A percentile compares a stretch with the other conserved stretches of the same genome.
These are phyloP conservation scores for Trichomonas vaginalis DNA, from an alignment of 208 protist genomes.

Conservation along the genomic window DNA sequence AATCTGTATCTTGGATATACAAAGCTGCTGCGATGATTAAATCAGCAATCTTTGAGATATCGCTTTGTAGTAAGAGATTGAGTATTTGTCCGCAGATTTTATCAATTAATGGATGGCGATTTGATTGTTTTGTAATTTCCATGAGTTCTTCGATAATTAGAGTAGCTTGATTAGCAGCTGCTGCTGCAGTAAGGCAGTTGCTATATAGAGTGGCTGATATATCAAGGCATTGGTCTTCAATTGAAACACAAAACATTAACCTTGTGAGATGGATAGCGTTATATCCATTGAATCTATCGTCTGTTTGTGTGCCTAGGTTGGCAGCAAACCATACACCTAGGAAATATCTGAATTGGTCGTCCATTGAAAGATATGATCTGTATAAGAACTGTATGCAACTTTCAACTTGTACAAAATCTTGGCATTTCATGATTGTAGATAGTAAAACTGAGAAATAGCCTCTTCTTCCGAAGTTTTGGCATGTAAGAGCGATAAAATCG, in stretches of 20 bases:
- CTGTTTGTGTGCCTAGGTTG: background rate
- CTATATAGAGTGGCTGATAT: background rate
- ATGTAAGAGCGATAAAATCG: background rate
- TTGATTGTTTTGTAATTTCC: background rate
- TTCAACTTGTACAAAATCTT: background rate
- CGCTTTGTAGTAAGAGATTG: background rate
- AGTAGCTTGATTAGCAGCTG: background rate
- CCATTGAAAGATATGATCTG: background rate
- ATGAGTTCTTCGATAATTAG: background rate
- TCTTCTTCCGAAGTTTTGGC: background rate
- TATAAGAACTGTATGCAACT: background rate
- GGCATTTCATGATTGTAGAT: background rate
- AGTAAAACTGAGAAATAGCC: background rate
- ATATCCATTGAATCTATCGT: background rate
- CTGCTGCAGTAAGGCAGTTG: background rate
- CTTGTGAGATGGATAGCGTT: background rate
- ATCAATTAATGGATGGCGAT: background rate
- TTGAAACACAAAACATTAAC: background rate
- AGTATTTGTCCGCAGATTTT: background rate
- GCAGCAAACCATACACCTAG: background rate
- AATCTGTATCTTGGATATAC: background rate
- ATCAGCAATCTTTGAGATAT: background rate
- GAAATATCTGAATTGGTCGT: background rate
- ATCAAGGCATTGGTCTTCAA: background rate
- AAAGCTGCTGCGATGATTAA: background rate